Percentiles rank a stretch among this genome's conserved stretches.
Conservation (phyloP, 2,329 filamentous ascomycete species). For the Scedosporium apiospermum region DNA sequence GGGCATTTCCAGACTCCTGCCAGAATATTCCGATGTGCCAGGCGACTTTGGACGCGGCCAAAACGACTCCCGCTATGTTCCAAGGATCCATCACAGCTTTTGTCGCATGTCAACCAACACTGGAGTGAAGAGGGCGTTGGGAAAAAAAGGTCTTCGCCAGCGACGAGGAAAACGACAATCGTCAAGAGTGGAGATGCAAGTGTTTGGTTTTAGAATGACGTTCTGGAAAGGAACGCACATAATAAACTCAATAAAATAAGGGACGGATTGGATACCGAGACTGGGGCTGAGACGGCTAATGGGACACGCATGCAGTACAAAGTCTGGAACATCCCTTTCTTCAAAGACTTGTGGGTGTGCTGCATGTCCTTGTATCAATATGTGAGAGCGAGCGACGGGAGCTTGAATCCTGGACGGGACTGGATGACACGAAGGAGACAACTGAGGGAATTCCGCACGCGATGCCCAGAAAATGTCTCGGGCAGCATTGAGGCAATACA, state of each 20-base stretch:
- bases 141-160: not conserved
- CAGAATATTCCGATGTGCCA: not conserved
- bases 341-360: no score
- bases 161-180: not conserved
- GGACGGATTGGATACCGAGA: no score
- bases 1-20: not conserved
- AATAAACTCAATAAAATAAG: not conserved
- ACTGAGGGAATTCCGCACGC: not conserved
- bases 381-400: not conserved
- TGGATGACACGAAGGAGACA: not conserved
- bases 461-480: not conserved
- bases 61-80: slow-evolving; percentile 1
- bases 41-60: not conserved
- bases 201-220: not conserved
- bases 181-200: not conserved
- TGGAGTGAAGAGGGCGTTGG: not conserved
- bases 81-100: not conserved
- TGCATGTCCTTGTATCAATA: not conserved
- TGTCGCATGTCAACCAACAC: not conserved
- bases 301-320: no score
- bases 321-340: no score
- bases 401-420: not conserved
- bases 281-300: no score
- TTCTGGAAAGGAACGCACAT: not conserved
- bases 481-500: not conserved